Evolutionary conservation across 2,329 filamentous ascomycete species (phyloP).

Genomic region (Xylaria multiplex): DNA sequence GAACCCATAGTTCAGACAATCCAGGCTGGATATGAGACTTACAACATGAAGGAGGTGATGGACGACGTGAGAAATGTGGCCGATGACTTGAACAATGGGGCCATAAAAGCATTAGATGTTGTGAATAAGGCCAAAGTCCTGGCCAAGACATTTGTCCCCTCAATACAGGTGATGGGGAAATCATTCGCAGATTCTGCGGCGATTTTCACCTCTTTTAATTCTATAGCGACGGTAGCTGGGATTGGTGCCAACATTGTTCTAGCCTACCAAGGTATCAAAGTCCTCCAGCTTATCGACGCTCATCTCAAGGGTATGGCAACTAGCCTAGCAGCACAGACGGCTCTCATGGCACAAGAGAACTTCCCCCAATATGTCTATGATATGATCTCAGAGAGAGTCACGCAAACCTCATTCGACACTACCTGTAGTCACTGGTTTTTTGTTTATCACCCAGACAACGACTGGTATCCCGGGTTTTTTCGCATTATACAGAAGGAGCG

Average conservation of each 20-base stretch:
- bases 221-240: slow-evolving; percentile 47
- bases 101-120: no score
- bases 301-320: slow-evolving; percentile 50
- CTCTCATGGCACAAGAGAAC: slow-evolving; percentile 51
- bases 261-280: slow-evolving; percentile 52
- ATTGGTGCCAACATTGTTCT: slow-evolving; percentile 51
- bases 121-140: no score
- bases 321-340: slow-evolving; percentile 50
- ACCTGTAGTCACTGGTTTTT: slow-evolving; percentile 52
- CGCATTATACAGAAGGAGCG: slow-evolving; percentile 51
- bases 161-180: slow-evolving; percentile 51
- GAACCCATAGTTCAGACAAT: slow-evolving; percentile 21
- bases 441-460: slow-evolving; percentile 55
- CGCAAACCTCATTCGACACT: slow-evolving; percentile 47
- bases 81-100: slow-evolving; percentile 14
- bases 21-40: slow-evolving; percentile 7
- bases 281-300: slow-evolving; percentile 50
- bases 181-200: slow-evolving; percentile 50
- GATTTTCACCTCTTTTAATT: slow-evolving; percentile 48
- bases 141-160: slow-evolving; percentile 42
- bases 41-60: slow-evolving; percentile 1
- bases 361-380: slow-evolving; percentile 52
- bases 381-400: slow-evolving; percentile 52
- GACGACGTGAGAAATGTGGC: slow-evolving; percentile 1
- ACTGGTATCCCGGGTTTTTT: slow-evolving; percentile 55